Base-by-base conservation (phyloP, 345 rosid genomes). In the Sapria himalayana region DNA sequence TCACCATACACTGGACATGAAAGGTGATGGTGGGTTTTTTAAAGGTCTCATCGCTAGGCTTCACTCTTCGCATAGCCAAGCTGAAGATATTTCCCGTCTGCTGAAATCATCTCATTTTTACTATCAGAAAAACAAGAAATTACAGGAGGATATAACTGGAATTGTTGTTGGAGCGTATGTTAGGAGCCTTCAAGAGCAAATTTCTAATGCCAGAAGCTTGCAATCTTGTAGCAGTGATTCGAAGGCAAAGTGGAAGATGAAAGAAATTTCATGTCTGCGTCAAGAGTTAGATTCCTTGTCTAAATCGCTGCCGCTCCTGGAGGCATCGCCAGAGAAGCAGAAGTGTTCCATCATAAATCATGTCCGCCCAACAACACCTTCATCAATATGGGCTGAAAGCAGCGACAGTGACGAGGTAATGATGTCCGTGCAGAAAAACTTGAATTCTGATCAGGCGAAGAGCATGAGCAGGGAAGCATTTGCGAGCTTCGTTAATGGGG, bases 211-310 rank as follows among this genome's bases (percentile, higher is more conserved):
- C n/a, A n/a, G n/a, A n/a, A n/a, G n/a, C n/a, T n/a, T n/a, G n/a
- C n/a, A n/a, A n/a, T n/a, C n/a, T n/a, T n/a, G n/a, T n/a, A n/a
- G n/a, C n/a, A n/a, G 51, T 68, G 66, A 33, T 62, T 56, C 61
- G 58, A 29, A 51, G 51, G 47, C 37, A 74, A 61, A 39, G 58
- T 76, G 46, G 79, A 78, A 55, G 56, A 44, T 69, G 18, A 65
- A 74, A 49, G 81, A 80, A 56, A 55, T 91, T 38, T 69, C 71
- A 12, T 46, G 53, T 49, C 58, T 89, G 58, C 79, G 76, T 23
- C 66, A 69, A 50, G 93, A 89, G 58, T 49, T 89, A 38, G 84
- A 65, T 53, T 51, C 55, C 39, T 62, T 89, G 32, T 58, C 70
- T 40, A 74, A 67, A 33, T 63, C 66, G 9, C 52, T 79, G 25